Percentiles rank a stretch among this genome's conserved stretches.
These are phyloP conservation scores for Pisolithus tinctorius DNA, from an alignment of 768 basidiomycete genomes.

Conservation along the genomic window DNA sequence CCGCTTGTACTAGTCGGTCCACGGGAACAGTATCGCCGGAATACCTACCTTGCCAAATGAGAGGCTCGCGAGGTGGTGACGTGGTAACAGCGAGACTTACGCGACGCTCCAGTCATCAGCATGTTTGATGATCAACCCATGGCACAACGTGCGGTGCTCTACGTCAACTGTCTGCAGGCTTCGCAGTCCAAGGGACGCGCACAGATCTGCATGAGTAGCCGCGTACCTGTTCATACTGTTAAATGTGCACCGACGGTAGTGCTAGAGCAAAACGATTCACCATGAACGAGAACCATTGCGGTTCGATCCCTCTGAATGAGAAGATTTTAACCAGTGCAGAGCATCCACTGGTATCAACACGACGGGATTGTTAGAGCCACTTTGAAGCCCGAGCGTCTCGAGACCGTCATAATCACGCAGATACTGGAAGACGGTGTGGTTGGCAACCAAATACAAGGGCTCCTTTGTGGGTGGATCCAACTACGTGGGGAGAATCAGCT, in stretches of 20 bases:
- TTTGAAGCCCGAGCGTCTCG: constrained; percentile 61
- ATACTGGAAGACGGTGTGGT: constrained; percentile 52
- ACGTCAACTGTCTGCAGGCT: constrained; percentile 67
- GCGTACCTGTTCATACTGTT: constrained; percentile 32
- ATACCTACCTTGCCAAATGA: constrained; percentile 45
- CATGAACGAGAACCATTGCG: neutral
- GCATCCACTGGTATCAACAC: constrained; percentile 50
- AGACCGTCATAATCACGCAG: constrained; percentile 68
- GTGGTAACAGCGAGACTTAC: constrained; percentile 17
- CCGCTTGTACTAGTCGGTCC: constrained; percentile 56
- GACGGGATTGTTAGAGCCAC: constrained; percentile 42
- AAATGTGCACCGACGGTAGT: neutral
- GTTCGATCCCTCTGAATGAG: constrained; percentile 24
- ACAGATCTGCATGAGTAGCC: constrained; percentile 37
- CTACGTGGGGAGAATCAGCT: constrained; percentile 29
- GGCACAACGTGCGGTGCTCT: constrained; percentile 63
- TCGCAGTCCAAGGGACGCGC: constrained; percentile 47
- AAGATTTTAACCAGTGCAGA: constrained; percentile 38
- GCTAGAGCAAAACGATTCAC: neutral
- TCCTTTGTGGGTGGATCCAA: constrained; percentile 52
- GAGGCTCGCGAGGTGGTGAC: neutral
- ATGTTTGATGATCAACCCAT: constrained; percentile 65
- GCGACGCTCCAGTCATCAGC: constrained; percentile 45
- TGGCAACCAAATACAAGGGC: constrained; percentile 67
- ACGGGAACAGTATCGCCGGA: constrained; percentile 89